A percentile compares a stretch with the other conserved stretches of the same genome.
phyloP scores from a whole-genome alignment of 2,329 filamentous ascomycete genomes.

The Diplocarpon mali region DNA sequence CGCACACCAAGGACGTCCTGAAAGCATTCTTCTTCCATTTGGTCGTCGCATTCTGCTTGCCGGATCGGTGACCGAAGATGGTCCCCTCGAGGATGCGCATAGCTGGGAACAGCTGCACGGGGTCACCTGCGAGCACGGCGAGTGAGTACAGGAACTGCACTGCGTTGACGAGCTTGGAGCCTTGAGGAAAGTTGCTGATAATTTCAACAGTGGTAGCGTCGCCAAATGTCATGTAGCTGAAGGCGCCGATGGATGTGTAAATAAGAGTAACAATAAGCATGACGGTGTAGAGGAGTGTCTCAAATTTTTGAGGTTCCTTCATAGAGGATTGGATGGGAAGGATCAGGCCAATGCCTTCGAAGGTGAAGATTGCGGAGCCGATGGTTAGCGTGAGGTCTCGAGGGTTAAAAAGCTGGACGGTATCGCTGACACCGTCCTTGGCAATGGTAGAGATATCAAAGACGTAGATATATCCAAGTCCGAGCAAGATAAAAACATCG shows the following conservation, averaged over 20 bases:
- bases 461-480: slow-evolving; percentile 86
- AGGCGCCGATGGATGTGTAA: slow-evolving; percentile 77
- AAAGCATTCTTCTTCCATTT: slow-evolving; percentile 99
- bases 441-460: slow-evolving; percentile 79
- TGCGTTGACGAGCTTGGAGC: slow-evolving; percentile 84
- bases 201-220: slow-evolving; percentile 92
- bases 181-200: slow-evolving; percentile 86
- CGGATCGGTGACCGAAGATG: slow-evolving; percentile 73
- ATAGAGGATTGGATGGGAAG: slow-evolving; percentile 96
- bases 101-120: slow-evolving; percentile 89
- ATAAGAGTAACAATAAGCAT: slow-evolving; percentile 90
- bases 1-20: slow-evolving; percentile 76
- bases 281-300: slow-evolving; percentile 70
- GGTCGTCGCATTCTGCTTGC: slow-evolving; percentile 92
- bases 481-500: slow-evolving; percentile 84
- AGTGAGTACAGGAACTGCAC: slow-evolving; percentile 97
- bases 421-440: slow-evolving; percentile 64
- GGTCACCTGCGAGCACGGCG: slow-evolving; percentile 84
- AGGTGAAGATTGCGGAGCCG: slow-evolving; percentile 95
- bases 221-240: slow-evolving; percentile 91
- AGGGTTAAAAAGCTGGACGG: slow-evolving; percentile 72
- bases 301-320: slow-evolving; percentile 80
- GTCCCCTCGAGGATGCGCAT: slow-evolving; percentile 91
- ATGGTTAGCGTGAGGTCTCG: slow-evolving; percentile 93
- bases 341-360: slow-evolving; percentile 90